Conservation (phyloP, 345 rosid species). For the Rhodamnia rubescens region DNA sequence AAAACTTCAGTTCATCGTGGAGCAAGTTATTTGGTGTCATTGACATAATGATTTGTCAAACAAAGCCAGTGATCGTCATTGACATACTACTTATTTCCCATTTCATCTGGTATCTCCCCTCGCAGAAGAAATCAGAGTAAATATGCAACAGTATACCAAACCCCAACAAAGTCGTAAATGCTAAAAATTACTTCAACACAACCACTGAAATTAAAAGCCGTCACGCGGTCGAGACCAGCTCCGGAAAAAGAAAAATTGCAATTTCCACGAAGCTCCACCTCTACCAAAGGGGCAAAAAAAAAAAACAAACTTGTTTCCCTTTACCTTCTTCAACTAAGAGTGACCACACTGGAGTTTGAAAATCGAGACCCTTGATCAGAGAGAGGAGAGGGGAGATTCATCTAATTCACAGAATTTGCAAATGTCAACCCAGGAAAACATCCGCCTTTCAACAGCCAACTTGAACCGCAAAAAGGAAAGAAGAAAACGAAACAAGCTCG, state of each 20-base stretch:
- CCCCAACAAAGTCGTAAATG: neutral
- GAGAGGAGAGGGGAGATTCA: neutral
- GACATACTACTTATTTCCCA: neutral
- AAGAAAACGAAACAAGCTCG: neutral
- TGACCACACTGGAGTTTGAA: neutral
- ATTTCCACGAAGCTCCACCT: slow-evolving; percentile 1
- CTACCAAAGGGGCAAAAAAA: neutral
- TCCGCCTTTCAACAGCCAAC: neutral
- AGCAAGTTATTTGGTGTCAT: neutral
- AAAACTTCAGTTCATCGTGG: neutral
- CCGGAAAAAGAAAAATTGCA: neutral
- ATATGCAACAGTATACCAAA: neutral
- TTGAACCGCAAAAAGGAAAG: neutral
- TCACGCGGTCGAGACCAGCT: neutral
- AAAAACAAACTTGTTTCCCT: neutral
- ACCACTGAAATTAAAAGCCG: neutral
- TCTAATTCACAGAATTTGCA: neutral
- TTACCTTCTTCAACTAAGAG: neutral
- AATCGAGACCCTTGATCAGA: neutral
- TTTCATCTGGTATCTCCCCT: neutral
- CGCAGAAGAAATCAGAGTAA: neutral
- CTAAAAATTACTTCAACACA: neutral
- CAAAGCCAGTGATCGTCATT: neutral
- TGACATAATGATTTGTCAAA: neutral
- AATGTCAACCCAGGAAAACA: neutral